Base-by-base conservation (phyloP, 164 flowering plant genomes). In the Piper betle region DNA sequence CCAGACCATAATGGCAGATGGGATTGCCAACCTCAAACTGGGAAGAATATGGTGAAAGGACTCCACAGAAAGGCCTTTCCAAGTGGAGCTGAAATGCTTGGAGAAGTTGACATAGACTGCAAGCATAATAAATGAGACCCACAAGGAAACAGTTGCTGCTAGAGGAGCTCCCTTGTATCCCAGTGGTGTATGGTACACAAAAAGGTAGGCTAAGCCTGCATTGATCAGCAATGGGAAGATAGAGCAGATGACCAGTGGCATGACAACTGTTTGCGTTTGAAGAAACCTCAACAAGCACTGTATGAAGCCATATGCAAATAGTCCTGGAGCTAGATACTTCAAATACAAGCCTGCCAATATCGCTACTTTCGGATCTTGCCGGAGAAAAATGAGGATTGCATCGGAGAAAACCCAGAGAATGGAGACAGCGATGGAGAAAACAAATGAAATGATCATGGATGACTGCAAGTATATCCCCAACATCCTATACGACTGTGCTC, bases 1-100 rank as follows among this genome's bases (percentile, higher is more conserved):
- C 98, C 98, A 92, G 3, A 89, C 87, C 97, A 92, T 92, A 43
- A 91, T 83, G 15, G 97, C 98, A 50, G 97, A 89, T 5, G 98
- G 91, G 60, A 89, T 57, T 6, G 94, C 93, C 62, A 89, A 68
- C 73, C 81, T 87, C 75, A 92, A 68, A 69, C 59, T 80, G 6
- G 73, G 43, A 50, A 70, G 37, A 11, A 92, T 64, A 52, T 82
- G 61, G 42, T 59, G 15, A 46, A 82, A 77, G 9, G 81, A 81
- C 58, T 87, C 90, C 15, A 62, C 48, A 0, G 93, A 80, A 57
- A 86, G 65, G 40, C 98, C 98, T 48, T 67, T 64, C 96, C 96
- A 92, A 0, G 97, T 89, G 13, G 69, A 58, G 76, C 75, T 43
- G 67, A 82, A 83, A 50, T 68, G 75, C 68, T 78, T 70, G 0